Percentiles rank a stretch among this genome's conserved stretches.
Evolutionary conservation across 345 rosid genomes (phyloP).

Genomic region (Chamaenerion angustifolium): DNA sequence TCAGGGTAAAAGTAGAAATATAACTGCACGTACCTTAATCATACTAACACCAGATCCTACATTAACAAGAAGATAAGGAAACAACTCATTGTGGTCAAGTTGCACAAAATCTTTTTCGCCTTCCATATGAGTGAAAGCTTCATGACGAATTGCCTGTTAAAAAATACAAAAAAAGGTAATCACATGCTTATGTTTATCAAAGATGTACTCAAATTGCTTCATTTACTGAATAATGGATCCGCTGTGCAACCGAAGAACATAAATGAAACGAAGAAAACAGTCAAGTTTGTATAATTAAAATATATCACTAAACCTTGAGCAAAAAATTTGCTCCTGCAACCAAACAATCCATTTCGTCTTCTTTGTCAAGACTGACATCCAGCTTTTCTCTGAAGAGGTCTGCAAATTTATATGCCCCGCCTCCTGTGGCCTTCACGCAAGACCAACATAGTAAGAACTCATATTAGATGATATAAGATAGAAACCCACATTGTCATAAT

Average conservation of each 20-base stretch:
- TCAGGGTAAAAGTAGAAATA: background rate
- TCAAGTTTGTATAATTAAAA: background rate
- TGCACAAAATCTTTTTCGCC: conserved; percentile 91
- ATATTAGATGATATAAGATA: too few species aligned
- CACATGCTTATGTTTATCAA: too few species aligned
- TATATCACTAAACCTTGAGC: conserved; percentile 47
- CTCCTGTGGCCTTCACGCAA: conserved; percentile 89
- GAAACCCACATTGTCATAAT: background rate
- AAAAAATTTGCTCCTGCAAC: conserved; percentile 97
- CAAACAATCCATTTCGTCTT: conserved; percentile 98
- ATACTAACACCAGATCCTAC: conserved; percentile 99
- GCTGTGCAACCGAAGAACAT: too few species aligned
- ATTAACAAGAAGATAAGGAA: conserved; percentile 95
- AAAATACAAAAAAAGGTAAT: background rate
- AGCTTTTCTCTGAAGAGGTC: conserved; percentile 93
- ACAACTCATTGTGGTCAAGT: conserved; percentile 78
- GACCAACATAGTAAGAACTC: conserved; percentile 15
- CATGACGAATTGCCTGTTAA: conserved; percentile 95
- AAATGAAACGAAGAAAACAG: background rate
- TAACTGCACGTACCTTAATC: conserved; percentile 54
- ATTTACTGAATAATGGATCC: background rate
- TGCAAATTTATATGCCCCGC: conserved; percentile 88
- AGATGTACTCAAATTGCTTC: background rate
- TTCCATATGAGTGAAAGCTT: conserved; percentile 96
- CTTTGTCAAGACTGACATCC: conserved; percentile 91